These are phyloP conservation scores for Eruca vesicaria DNA, from an alignment of 441 rosid genomes.

Conservation along the genomic window DNA sequence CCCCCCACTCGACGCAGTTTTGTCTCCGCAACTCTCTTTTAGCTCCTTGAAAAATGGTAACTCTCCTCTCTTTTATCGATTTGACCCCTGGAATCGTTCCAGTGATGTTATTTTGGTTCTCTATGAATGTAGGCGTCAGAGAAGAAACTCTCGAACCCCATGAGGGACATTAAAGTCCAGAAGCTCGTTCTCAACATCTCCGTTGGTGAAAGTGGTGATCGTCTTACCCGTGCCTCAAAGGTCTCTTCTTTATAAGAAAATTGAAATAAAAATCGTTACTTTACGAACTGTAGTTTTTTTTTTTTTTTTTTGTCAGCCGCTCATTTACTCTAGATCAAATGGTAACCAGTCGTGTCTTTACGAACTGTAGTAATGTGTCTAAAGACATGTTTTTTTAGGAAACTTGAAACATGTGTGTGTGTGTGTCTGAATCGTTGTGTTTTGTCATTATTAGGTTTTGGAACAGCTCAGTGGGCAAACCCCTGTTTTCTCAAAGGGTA, in stretches of 20 bases:
- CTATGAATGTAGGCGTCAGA: conserved; percentile 62
- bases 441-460: conserved; percentile 45
- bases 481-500: conserved; percentile 91
- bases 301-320: too few relatives aligned
- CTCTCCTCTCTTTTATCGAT: not conserved
- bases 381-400: not conserved
- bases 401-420: not conserved
- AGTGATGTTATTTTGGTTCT: not conserved
- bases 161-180: conserved; percentile 91
- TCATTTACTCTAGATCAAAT: too few relatives aligned
- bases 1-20: conserved; percentile 6
- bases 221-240: conserved; percentile 92
- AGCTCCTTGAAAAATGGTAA: conserved; percentile 33
- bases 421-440: not conserved
- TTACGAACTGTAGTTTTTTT: not conserved
- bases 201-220: conserved; percentile 95
- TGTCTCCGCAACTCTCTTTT: conserved; percentile 11
- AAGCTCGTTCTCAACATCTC: conserved; percentile 87
- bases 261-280: not conserved
- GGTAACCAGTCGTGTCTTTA: not conserved
- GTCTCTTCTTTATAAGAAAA: conserved; percentile 19
- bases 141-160: conserved; percentile 87
- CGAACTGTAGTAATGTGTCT: not conserved
- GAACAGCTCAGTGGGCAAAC: conserved; percentile 86
- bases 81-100: not conserved